Evolutionary conservation across 208 protist species (phyloP).

Genomic region (Porcisia hertigi): DNA sequence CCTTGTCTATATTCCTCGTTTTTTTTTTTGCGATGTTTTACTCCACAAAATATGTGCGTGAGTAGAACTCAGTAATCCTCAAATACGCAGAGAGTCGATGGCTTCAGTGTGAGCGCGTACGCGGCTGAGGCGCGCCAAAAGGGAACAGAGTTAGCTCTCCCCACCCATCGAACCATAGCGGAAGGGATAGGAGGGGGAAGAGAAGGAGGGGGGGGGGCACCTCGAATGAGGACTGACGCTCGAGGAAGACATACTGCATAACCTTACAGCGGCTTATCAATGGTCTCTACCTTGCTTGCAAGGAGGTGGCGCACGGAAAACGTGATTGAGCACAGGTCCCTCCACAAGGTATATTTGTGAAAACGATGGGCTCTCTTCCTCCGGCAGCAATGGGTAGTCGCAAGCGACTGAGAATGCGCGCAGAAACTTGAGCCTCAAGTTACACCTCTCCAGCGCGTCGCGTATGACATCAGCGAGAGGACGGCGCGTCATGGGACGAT

Average conservation of each 20-base stretch:
- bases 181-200: too few relatives aligned
- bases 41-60: too few relatives aligned
- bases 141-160: not conserved
- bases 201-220: too few relatives aligned
- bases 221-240: too few relatives aligned
- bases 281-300: not conserved
- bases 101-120: too few relatives aligned
- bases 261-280: not conserved
- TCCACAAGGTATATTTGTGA: constrained; percentile 69
- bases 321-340: constrained; percentile 40
- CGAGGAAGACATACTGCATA: not conserved
- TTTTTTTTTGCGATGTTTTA: too few relatives aligned
- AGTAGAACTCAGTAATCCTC: too few relatives aligned
- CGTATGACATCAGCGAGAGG: constrained; percentile 43
- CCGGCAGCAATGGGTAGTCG: constrained; percentile 66
- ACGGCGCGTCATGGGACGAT: constrained; percentile 22
- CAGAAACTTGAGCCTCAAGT: constrained; percentile 58
- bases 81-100: too few relatives aligned
- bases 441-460: constrained; percentile 40
- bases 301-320: constrained; percentile 18
- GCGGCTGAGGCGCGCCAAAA: not conserved
- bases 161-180: not conserved
- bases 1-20: too few relatives aligned
- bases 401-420: constrained; percentile 68
- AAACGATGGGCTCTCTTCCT: constrained; percentile 54